Evolutionary conservation across 306 rosid genomes (phyloP), one percentile per base, ranked within the genome.

Genomic region (Inga oerstediana): DNA sequence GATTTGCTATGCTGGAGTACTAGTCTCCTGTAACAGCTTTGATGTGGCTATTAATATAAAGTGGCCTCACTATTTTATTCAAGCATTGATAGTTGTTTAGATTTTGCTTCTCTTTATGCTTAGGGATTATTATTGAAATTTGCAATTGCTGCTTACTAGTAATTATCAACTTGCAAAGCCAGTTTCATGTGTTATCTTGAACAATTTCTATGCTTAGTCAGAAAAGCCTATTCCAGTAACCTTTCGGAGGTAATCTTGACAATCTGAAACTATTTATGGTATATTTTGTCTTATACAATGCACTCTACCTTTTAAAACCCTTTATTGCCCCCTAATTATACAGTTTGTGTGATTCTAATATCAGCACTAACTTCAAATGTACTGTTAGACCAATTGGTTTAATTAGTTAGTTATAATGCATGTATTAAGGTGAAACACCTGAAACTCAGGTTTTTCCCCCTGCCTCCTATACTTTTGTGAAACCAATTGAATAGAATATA

Each of bases 1-100:
- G 69, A 43, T 66, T 71, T 73, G 37, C 30, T 64, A 8, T 14
- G 88, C 54, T 71, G 73, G 70, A 69, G 22, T 22, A 56, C 71
- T 44, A 67, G 76, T 56, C 68, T 74, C 48, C 30, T 20, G n/a
- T 74, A 78, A 62, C 62, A 48, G 72, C n/a, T 66, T 56, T 76
- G 32, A 22, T 54, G 62, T 48, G 79, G 44, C 74, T 61, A 27
- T 20, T 20, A 49, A 45, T 56, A 10, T 52, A 62, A 71, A 39
- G 45, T n/a, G 43, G 24, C 58, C 58, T 13, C 8, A n/a, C 44
- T 43, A 9, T 43, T 61, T n/a, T 27, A 12, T 51, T 64, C 43
- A 11, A 49, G 2, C 27, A 32, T 74, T 20, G 68, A 72, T 12
- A 45, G 37, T 69, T 72, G 66, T 9, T 70, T 4, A 30, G 41